A percentile compares a stretch with the other conserved stretches of the same genome.
phyloP scores from a whole-genome alignment of 2,329 filamentous ascomycete genomes.

The Akanthomyces dipterigenus region DNA sequence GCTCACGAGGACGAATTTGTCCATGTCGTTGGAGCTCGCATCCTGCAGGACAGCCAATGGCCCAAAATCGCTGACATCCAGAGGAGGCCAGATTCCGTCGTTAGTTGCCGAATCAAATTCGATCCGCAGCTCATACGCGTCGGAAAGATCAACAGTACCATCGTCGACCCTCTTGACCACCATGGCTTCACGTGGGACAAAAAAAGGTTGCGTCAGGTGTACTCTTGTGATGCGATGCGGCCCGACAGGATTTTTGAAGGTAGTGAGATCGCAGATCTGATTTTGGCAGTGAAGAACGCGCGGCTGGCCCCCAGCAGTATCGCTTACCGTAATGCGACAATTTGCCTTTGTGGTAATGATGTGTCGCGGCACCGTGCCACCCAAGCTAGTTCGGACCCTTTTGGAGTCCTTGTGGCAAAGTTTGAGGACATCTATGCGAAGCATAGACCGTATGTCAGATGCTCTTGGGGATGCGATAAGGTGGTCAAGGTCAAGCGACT shows the following conservation, averaged over 20 bases:
- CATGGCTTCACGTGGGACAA: constrained; percentile 45
- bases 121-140: constrained; percentile 43
- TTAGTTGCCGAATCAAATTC: constrained; percentile 47
- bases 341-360: constrained; percentile 27
- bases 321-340: constrained; percentile 32
- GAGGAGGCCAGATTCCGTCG: constrained; percentile 43
- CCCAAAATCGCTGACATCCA: constrained; percentile 23
- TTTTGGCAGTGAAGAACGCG: constrained; percentile 47
- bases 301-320: constrained; percentile 27
- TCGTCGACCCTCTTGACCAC: constrained; percentile 42
- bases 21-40: constrained; percentile 16
- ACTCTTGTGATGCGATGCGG: constrained; percentile 41
- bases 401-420: constrained; percentile 43
- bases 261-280: constrained; percentile 45
- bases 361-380: constrained; percentile 23
- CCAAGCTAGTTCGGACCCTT: constrained; percentile 26
- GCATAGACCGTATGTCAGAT: constrained; percentile 31
- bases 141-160: constrained; percentile 39
- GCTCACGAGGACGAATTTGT: constrained; percentile 34
- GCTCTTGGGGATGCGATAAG: constrained; percentile 25
- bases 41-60: neutral
- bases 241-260: constrained; percentile 41
- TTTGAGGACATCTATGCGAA: constrained; percentile 48
- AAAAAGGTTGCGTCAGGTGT: constrained; percentile 42
- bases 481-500: constrained; percentile 25